Evolutionary conservation across 2,329 filamentous ascomycete genomes (phyloP), one percentile per base, ranked within the genome.

Genomic region (Fusarium sp.): DNA sequence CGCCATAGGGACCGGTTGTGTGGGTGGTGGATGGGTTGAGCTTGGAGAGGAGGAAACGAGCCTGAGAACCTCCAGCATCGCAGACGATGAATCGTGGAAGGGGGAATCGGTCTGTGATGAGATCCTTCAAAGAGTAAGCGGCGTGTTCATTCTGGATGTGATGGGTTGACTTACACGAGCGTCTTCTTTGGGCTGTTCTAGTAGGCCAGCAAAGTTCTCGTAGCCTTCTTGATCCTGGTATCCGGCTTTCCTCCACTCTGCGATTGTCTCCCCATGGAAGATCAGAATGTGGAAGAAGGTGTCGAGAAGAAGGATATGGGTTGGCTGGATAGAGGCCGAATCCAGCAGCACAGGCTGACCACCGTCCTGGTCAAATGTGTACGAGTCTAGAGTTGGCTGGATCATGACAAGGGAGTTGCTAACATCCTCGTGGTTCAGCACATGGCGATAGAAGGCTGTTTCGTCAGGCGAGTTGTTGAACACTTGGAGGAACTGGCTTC

Each of bases 241-340:
- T 1, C 96, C 96, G 20, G 95, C 95, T 83, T 99, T 98, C 75
- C 95, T 92, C 96, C 96, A 99, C 81, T 98, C 95, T 1, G 96
- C 96, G 83, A 98, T 93, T 0, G 96, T 98, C 87, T 99, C 96
- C 72, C 96, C 96, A 79, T 99, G 95, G 90, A 98, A 99, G 78
- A 99, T 99, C 64, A 99, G 90, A 71, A 99, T 99, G 82, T 99
- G 96, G 90, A 99, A 99, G 87, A 99, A 99, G 0, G 96, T 98
- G 79, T 99, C 96, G 64, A 99, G 92, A 12, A 99, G 91, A 59
- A 99, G 89, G 69, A 98, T 94, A 69, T 98, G 97, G 24, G 95
- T 94, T 11, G 95, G 93, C 80, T 98, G 96, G 77, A 99, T 99
- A 7, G 95, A 98, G 38, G 95, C 95, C 16, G 96, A 98, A 82